Percentiles rank a stretch among this genome's conserved stretches.
These are phyloP conservation scores for Diplodia intermedia DNA, from an alignment of 2,329 filamentous ascomycete genomes.

Conservation along the genomic window DNA sequence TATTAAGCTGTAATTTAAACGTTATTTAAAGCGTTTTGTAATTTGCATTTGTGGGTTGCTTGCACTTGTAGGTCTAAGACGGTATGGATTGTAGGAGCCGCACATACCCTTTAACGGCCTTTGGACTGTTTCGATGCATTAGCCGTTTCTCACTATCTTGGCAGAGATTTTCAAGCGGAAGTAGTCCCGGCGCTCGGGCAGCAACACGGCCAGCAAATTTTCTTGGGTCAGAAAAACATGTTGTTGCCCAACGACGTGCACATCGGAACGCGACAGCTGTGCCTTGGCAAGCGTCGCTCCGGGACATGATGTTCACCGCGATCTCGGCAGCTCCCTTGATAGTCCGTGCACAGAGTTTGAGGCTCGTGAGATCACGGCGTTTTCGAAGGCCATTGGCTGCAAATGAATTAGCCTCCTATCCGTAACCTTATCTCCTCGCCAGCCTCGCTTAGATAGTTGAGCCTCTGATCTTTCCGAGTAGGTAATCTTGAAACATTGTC, in stretches of 20 bases:
- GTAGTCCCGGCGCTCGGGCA: neutral
- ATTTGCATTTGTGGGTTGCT: no score
- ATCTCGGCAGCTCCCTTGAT: neutral
- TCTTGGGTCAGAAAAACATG: neutral
- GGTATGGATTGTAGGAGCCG: no score
- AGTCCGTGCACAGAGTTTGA: constrained; percentile 1
- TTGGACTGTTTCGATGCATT: neutral
- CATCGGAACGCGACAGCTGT: no score
- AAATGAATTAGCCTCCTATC: neutral
- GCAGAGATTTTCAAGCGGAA: neutral
- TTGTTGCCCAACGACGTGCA: neutral
- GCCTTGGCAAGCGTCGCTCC: neutral
- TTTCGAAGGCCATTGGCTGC: neutral
- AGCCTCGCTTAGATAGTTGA: neutral
- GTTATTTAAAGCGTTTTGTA: no score
- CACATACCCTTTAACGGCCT: no score
- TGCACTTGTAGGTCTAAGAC: no score
- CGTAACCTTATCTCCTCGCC: constrained; percentile 8
- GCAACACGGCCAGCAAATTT: neutral
- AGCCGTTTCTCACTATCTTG: neutral
- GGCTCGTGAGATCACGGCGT: neutral
- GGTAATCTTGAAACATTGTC: neutral
- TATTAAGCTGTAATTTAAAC: no score
- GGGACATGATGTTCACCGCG: neutral
- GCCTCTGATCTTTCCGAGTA: neutral